Base-by-base conservation (phyloP, 1,284 basidiomycete species). In the Heterobasidion irregulare region DNA sequence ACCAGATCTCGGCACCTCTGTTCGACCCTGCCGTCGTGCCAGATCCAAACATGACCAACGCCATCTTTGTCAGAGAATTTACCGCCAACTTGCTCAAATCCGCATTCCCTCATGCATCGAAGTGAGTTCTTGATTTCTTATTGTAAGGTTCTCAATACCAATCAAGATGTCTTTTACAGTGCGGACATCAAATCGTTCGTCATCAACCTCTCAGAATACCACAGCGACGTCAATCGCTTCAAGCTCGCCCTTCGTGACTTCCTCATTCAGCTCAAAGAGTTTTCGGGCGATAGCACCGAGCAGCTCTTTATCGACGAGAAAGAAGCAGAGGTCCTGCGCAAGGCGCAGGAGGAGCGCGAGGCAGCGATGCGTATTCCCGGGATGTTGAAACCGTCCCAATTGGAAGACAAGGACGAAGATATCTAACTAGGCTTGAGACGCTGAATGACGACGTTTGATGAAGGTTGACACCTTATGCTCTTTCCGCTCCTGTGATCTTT, bases 301-400 rank as follows among this genome's bases (percentile, higher is more conserved):
- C 38, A 41, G n/a, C 77, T 98, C 44, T 98, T 82, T 74, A 75
- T 93, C 57, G 97, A 98, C 66, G 97, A 99, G 72, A 97, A 94
- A 73, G 96, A 99, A 70, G 83, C 84, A 5, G 95, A 97, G 70
- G 76, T 78, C 56, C 73, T 84, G 62, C 68, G 71, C 59, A 81
- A 82, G 71, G 78, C 84, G 0, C 83, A 86, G 59, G 87, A 85
- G 58, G 94, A 98, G 72, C 86, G 89, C 55, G 84, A 94, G 73
- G 81, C 86, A 36, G 95, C 95, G 16, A 90, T 92, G 78, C 84
- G 91, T 62, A 94, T 99, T 59, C 97, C 96, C n/a, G 97, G 97
- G 55, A 93, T 99, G 91, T 80, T 98, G 69, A 98, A 98, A 73
- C 96, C 96, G 35, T 89, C 88, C 63, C 92, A 95, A 72, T 69